Conservation (phyloP, 345 rosid genomes). For the Clarkia xantiana region DNA sequence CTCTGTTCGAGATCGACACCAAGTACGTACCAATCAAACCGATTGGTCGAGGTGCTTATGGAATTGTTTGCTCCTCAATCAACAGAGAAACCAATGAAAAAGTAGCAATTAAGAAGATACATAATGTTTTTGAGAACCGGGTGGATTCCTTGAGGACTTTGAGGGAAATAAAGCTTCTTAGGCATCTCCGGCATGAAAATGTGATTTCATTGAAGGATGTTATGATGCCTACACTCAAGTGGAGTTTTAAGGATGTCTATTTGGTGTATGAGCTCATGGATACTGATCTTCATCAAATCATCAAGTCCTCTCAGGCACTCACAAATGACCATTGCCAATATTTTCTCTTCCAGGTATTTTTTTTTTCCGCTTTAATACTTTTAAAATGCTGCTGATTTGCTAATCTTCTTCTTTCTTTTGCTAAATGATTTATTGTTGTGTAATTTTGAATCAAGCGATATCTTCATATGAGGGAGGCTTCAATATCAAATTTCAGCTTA, state of each 20-base stretch:
- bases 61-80: slow-evolving; percentile 73
- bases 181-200: slow-evolving; percentile 68
- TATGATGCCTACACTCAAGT: slow-evolving; percentile 48
- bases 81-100: slow-evolving; percentile 63
- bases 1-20: slow-evolving; percentile 72
- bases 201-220: slow-evolving; percentile 77
- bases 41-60: slow-evolving; percentile 79
- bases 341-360: slow-evolving; percentile 64
- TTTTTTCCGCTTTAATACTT: too few relatives aligned
- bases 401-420: too few relatives aligned
- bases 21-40: slow-evolving; percentile 83
- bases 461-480: too few relatives aligned
- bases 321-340: slow-evolving; percentile 71
- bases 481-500: too few relatives aligned
- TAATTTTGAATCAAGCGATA: too few relatives aligned
- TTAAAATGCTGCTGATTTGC: background rate
- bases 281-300: slow-evolving; percentile 77
- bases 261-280: slow-evolving; percentile 92
- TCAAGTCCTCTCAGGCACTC: slow-evolving; percentile 57
- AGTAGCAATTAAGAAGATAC: slow-evolving; percentile 81
- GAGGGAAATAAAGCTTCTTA: slow-evolving; percentile 65
- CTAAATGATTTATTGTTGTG: too few relatives aligned
- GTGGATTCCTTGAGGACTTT: slow-evolving; percentile 52
- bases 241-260: slow-evolving; percentile 66
- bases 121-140: slow-evolving; percentile 65